Percentiles rank a stretch among this genome's conserved stretches.
phyloP scores from a whole-genome alignment of 352 stramenopile species.

The Phytophthora litchii region DNA sequence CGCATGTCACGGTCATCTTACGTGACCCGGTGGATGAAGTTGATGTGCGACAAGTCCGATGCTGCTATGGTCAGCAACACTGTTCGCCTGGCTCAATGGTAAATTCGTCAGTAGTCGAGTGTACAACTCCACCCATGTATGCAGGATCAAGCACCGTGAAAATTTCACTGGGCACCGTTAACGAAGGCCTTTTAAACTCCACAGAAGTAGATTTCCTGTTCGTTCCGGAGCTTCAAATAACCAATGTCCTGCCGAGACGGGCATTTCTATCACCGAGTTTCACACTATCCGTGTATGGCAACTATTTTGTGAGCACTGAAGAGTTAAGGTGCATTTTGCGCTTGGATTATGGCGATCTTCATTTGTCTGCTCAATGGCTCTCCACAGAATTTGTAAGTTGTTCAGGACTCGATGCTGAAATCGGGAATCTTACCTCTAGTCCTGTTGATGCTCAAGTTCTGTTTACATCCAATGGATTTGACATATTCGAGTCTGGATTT shows the following conservation, averaged over 20 bases:
- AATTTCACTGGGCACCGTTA: conserved; percentile 24
- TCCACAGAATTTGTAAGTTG: conserved; percentile 37
- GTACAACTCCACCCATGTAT: conserved; percentile 22
- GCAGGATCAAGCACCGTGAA: conserved; percentile 19
- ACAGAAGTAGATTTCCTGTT: conserved; percentile 37
- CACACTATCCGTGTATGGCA: conserved; percentile 33
- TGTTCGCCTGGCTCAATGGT: conserved; percentile 25
- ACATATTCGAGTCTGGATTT: conserved; percentile 34
- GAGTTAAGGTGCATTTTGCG: conserved; percentile 39
- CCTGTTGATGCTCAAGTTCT: conserved; percentile 31
- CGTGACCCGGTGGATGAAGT: conserved; percentile 16
- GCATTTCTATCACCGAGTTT: conserved; percentile 16
- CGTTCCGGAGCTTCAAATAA: conserved; percentile 20
- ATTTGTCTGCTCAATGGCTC: conserved; percentile 21
- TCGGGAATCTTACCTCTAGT: not conserved
- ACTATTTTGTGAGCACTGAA: conserved; percentile 23
- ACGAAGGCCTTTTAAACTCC: conserved; percentile 35
- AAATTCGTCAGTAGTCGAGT: conserved; percentile 27
- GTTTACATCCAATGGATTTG: conserved; percentile 21
- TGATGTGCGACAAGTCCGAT: conserved; percentile 19
- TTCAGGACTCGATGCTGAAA: not conserved
- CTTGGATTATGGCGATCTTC: conserved; percentile 5
- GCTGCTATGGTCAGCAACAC: conserved; percentile 32
- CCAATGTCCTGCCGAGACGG: conserved; percentile 28
- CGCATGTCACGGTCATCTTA: conserved; percentile 18